These are phyloP conservation scores for Ramicandelaber brevisporus DNA, from an alignment of 192 early-diverging fungal genomes.

Conservation along the genomic window DNA sequence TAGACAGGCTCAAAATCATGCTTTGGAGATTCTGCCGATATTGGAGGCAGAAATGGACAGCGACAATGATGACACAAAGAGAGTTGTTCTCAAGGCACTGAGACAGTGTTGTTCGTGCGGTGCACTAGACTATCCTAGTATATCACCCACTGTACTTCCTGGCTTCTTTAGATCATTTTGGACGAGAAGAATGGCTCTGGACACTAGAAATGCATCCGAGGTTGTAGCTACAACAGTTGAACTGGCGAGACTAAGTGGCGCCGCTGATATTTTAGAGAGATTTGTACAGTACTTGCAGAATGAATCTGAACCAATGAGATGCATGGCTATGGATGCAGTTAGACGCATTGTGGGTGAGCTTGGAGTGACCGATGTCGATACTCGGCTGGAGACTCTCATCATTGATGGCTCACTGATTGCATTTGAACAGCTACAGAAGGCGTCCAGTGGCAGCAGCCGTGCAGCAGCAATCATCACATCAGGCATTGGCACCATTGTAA, in stretches of 20 bases:
- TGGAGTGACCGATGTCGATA: conserved; percentile 79
- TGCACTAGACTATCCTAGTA: too few species aligned
- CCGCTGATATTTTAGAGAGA: conserved; percentile 60
- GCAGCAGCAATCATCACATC: conserved; percentile 84
- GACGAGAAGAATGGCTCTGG: conserved; percentile 91
- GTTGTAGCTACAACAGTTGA: conserved; percentile 93
- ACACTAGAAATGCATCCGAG: conserved; percentile 75
- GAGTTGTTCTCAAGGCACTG: conserved; percentile 91
- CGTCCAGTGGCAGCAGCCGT: too few species aligned
- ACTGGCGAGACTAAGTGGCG: conserved; percentile 78
- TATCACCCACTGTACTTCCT: conserved; percentile 86
- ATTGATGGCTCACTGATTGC: conserved; percentile 94
- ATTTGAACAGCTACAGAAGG: conserved; percentile 98
- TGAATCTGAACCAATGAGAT: conserved; percentile 74
- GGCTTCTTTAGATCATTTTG: conserved; percentile 94
- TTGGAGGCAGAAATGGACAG: conserved; percentile 91
- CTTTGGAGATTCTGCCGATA: conserved; percentile 78
- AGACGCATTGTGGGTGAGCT: conserved; percentile 46
- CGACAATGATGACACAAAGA: conserved; percentile 96
- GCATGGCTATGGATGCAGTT: conserved; percentile 96
- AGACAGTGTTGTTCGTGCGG: conserved; percentile 86
- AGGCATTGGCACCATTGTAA: conserved; percentile 87
- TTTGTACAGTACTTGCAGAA: conserved; percentile 90
- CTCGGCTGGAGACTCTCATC: conserved; percentile 73
- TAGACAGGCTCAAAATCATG: conserved; percentile 85